Base-by-base conservation (phyloP, 1,284 basidiomycete species). In the Mrakiaceae sp. region DNA sequence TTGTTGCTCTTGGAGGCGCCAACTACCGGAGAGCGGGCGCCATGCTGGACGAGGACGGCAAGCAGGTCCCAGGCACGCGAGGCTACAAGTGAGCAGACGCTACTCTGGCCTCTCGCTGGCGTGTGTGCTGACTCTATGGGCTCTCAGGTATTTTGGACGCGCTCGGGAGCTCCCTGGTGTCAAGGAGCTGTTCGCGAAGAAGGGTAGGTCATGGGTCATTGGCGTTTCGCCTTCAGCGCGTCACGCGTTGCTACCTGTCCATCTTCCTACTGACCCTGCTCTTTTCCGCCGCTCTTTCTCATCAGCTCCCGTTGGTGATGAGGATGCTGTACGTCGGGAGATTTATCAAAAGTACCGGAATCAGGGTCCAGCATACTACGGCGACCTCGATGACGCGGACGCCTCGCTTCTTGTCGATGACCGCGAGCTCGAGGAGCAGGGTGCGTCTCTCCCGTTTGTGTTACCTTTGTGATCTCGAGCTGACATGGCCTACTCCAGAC, bases 121-220 rank as follows among this genome's bases (percentile, higher is more conserved):
- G 4, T n/a, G 8, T 52, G 6, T 61, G 11, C 11, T 62, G 12
- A 63, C 43, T 11, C 6, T 39, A 3, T 12, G 50, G 40, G 27
- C 48, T 27, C 40, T 1, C 69, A 94, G 90, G 73, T 98, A 98
- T 77, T 98, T 98, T 78, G 96, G 95, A 60, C 85, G 95, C 44
- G 93, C 95, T 4, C 95, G 93, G 73, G 96, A 98, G 63, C 80
- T 98, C 4, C 96, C 95, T 0, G 95, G 96, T 58, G 92, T 98
- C 4, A 87, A 87, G 68, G 95, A 98, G 78, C 81, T 98, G 47
- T 96, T 98, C 73, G 81, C 86, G 71, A 85, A 86, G 72, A 84
- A 86, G 56, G 87, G 90, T 77, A 82, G 84, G 70, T 73, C 43
- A 54, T 4, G 3, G 40, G 47, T 11, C 14, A 47, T 42, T 44